Percentiles rank a stretch among this genome's conserved stretches.
These are phyloP conservation scores for Leccinum boreale DNA, from an alignment of 768 basidiomycete genomes.

Conservation along the genomic window DNA sequence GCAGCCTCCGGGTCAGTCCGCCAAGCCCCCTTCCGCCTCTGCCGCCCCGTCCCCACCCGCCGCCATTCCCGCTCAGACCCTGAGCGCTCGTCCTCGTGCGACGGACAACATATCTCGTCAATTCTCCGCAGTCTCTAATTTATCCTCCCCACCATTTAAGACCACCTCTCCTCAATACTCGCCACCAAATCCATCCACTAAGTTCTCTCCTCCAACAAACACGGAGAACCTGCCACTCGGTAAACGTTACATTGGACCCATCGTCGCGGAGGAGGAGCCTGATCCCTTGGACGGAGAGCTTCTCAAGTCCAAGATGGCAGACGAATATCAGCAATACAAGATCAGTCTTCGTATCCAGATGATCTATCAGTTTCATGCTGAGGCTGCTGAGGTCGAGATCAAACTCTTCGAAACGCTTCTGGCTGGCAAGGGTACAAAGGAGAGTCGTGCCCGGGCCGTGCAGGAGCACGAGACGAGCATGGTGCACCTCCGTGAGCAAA, in stretches of 20 bases:
- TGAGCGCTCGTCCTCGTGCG: conserved; percentile 23
- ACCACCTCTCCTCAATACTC: conserved; percentile 26
- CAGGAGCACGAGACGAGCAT: conserved; percentile 33
- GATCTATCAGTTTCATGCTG: conserved; percentile 32
- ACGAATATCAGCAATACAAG: conserved; percentile 31
- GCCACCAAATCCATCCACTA: conserved; percentile 20
- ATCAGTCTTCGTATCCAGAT: conserved; percentile 32
- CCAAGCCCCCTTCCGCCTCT: conserved; percentile 4
- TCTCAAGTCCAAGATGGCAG: conserved; percentile 33
- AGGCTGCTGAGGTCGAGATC: conserved; percentile 30
- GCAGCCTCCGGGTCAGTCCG: conserved; percentile 11
- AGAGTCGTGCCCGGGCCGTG: conserved; percentile 26
- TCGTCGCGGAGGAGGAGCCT: conserved; percentile 26
- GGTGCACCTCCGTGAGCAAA: conserved; percentile 32
- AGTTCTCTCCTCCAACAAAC: conserved; percentile 24
- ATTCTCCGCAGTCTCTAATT: conserved; percentile 23
- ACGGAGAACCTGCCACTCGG: conserved; percentile 21
- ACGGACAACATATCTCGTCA: conserved; percentile 31
- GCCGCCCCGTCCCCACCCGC: conserved; percentile 3
- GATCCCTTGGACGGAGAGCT: conserved; percentile 27
- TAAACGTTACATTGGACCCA: conserved; percentile 33
- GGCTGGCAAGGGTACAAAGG: conserved; percentile 27
- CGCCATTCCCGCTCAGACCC: conserved; percentile 8
- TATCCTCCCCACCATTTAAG: conserved; percentile 21
- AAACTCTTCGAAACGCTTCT: conserved; percentile 28